phyloP scores from a whole-genome alignment of 1,284 basidiomycete species.

The Melampsora larici-populina region DNA sequence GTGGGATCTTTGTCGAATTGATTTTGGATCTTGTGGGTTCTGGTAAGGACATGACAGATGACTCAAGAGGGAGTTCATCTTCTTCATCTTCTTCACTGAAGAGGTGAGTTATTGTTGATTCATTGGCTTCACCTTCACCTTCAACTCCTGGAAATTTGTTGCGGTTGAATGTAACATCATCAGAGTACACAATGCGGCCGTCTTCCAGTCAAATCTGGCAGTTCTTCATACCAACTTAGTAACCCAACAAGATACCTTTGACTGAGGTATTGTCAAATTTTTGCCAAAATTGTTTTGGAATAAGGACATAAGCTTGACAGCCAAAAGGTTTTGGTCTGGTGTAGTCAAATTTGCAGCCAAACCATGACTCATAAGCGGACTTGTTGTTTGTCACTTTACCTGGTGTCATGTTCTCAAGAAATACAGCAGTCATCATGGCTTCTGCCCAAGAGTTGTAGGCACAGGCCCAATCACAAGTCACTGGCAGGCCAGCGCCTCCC shows the following conservation, averaged over 20 bases:
- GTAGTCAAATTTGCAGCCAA: background rate
- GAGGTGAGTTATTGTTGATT: too few species aligned
- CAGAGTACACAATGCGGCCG: background rate
- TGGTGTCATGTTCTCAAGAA: conserved; percentile 23
- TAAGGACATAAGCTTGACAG: background rate
- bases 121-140: too few species aligned
- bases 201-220: background rate
- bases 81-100: too few species aligned
- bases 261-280: conserved; percentile 7
- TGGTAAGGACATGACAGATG: too few species aligned
- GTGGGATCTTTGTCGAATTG: too few species aligned
- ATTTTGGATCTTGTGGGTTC: too few species aligned
- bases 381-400: too few species aligned
- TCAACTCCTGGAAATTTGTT: too few species aligned
- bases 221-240: conserved; percentile 9
- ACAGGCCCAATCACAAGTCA: too few species aligned
- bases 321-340: conserved; percentile 15
- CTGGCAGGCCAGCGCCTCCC: too few species aligned
- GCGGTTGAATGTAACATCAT: background rate
- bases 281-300: background rate
- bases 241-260: conserved; percentile 15
- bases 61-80: too few species aligned
- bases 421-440: background rate
- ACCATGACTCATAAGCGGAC: background rate
- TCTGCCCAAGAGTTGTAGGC: background rate